Base-by-base conservation (phyloP, 2,329 filamentous ascomycete species). In the Colletotrichum kahawae region DNA sequence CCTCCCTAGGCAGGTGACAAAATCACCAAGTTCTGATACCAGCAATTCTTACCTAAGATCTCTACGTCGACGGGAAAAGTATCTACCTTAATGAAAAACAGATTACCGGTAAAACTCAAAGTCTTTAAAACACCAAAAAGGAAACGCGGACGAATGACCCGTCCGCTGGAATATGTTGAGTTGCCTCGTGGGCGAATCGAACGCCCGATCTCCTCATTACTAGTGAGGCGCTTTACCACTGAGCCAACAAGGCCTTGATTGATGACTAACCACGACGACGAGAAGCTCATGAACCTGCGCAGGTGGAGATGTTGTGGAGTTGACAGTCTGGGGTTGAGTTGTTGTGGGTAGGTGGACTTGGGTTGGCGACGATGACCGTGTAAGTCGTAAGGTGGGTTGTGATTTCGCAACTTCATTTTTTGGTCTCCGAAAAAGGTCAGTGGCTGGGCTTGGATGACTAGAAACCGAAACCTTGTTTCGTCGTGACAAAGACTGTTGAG, bases 121-220 rank as follows among this genome's bases (percentile, higher is more conserved):
- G 5, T 29, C 29, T 29, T 29, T 2, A 29, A 2, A 34, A 14
- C 33, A 33, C 31, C 1, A 4, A 43, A 43, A 43, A 51, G 7
- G 10, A 21, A 1, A 3, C 6, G 7, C 1, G 1, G 0, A 4
- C n/a, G 4, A 2, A 7, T 13, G 0, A 4, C 5, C n/a, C n/a
- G n/a, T 21, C n/a, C n/a, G 0, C 3, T 21, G 5, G 6, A 13
- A 0, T 2, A 7, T 4, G 0, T 7, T 48, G 5, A 13, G 1
- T 13, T 21, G 43, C 43, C 43, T 51, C 43, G 43, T 51, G 43
- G 43, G 43, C 43, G 43, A 51, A 51, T 51, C 43, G 43, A 51
- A 51, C 43, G n/a, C 43, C n/a, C 43, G 43, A 51, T 51, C 43
- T 51, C 43, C 43, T 51, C 43, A 51, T 51, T 51, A 51, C 43